These are phyloP conservation scores for Penicillium hesseltinei DNA, from an alignment of 2,329 filamentous ascomycete species.

Conservation along the genomic window DNA sequence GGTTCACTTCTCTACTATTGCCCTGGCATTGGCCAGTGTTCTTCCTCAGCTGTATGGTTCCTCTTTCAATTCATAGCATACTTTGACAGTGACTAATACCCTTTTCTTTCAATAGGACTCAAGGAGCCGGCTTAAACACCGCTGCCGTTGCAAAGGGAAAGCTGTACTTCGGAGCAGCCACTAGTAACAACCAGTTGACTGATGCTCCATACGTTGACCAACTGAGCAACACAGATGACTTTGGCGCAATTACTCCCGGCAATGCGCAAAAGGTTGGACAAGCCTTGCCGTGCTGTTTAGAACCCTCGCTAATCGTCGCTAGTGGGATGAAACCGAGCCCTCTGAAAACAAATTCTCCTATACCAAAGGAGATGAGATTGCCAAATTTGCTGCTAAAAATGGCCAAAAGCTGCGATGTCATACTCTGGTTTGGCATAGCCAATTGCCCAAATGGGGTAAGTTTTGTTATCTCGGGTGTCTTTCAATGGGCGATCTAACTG, in stretches of 20 bases:
- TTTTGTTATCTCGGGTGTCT: background rate
- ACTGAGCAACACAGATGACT: slow-evolving; percentile 59
- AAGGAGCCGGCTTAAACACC: slow-evolving; percentile 26
- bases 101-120: slow-evolving; percentile 10
- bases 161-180: slow-evolving; percentile 58
- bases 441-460: slow-evolving; percentile 56
- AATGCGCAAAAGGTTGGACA: slow-evolving; percentile 56
- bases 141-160: slow-evolving; percentile 55
- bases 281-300: accelerated
- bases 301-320: background rate
- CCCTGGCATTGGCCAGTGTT: slow-evolving; percentile 22
- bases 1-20: slow-evolving; percentile 19
- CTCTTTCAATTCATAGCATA: background rate
- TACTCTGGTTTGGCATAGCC: slow-evolving; percentile 52
- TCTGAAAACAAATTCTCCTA: slow-evolving; percentile 57
- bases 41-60: slow-evolving; percentile 23
- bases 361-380: slow-evolving; percentile 53
- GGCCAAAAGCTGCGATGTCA: slow-evolving; percentile 61
- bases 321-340: slow-evolving; percentile 64
- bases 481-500: background rate
- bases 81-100: background rate
- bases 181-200: slow-evolving; percentile 55
- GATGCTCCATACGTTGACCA: slow-evolving; percentile 58
- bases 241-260: slow-evolving; percentile 63
- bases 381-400: slow-evolving; percentile 40